phyloP scores from a whole-genome alignment of 768 basidiomycete genomes.

The Leccinum barrowsii region DNA sequence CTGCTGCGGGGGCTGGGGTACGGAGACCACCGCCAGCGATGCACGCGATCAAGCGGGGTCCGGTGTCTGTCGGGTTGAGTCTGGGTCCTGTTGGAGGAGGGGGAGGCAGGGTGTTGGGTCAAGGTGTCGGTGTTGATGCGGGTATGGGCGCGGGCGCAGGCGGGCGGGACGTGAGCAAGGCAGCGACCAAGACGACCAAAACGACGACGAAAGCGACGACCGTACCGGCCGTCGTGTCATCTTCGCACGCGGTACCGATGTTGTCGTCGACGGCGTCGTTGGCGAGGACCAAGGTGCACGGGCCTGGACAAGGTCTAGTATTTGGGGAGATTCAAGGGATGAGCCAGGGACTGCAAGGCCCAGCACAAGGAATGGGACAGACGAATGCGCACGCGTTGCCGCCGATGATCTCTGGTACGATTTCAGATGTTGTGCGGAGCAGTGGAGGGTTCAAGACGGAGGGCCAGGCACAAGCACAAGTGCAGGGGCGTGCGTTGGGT shows the following conservation, averaged over 20 bases:
- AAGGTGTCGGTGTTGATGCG: constrained; percentile 4
- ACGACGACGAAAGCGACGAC: constrained; percentile 60
- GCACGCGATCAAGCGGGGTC: constrained; percentile 11
- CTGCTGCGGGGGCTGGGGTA: neutral
- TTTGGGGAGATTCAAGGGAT: neutral
- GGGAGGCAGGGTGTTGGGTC: constrained; percentile 5
- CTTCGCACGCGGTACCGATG: constrained; percentile 69
- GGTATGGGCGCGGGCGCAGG: neutral
- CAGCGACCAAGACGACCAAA: constrained; percentile 43
- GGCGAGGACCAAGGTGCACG: constrained; percentile 42
- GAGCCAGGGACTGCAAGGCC: neutral
- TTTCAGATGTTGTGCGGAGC: constrained; percentile 15
- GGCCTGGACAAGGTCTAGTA: constrained; percentile 16
- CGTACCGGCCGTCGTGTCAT: constrained; percentile 65
- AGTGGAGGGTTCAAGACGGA: neutral
- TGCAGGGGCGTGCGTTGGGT: constrained; percentile 22
- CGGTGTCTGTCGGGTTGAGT: neutral
- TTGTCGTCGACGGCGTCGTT: constrained; percentile 76
- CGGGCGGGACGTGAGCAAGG: constrained; percentile 10
- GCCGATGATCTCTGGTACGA: constrained; percentile 34
- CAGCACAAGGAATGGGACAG: constrained; percentile 9
- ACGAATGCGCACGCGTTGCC: constrained; percentile 21
- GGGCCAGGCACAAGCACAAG: neutral
- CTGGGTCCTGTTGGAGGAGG: neutral
- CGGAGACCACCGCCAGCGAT: neutral